A percentile compares a stretch with the other conserved stretches of the same genome.
phyloP scores from a whole-genome alignment of 805 yeast genomes.

The Starmerella apis region DNA sequence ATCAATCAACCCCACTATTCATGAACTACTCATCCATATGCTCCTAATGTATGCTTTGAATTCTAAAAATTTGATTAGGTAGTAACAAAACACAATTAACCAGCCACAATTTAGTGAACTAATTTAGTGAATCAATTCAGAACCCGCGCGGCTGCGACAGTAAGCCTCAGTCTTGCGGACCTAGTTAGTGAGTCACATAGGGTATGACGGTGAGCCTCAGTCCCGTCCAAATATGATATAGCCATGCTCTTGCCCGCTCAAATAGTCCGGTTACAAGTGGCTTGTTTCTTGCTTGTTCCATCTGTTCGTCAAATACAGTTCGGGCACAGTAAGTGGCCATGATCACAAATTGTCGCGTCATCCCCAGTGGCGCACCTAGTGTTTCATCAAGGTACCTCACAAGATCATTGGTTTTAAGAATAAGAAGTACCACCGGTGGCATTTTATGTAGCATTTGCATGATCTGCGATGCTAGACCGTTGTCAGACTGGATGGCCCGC shows the following conservation, averaged over 20 bases:
- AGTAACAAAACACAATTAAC: too few relatives aligned
- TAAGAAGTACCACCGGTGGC: slow-evolving; percentile 77
- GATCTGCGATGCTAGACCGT: slow-evolving; percentile 57
- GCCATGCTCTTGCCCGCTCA: slow-evolving; percentile 8
- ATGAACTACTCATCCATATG: too few relatives aligned
- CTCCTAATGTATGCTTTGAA: too few relatives aligned
- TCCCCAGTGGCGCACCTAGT: slow-evolving; percentile 71
- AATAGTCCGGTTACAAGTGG: not conserved
- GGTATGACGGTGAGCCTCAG: not conserved
- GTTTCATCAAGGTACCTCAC: slow-evolving; percentile 81
- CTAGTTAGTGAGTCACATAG: not conserved
- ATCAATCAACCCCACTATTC: too few relatives aligned
- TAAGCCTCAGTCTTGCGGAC: too few relatives aligned
- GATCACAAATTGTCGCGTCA: slow-evolving; percentile 75
- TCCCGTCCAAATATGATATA: slow-evolving; percentile 8
- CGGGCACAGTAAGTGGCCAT: slow-evolving; percentile 83
- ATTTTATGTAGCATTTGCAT: slow-evolving; percentile 68
- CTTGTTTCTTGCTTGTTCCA: slow-evolving; percentile 14
- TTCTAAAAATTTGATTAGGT: too few relatives aligned
- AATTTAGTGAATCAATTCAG: too few relatives aligned
- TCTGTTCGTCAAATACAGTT: slow-evolving; percentile 60
- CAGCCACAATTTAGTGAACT: too few relatives aligned
- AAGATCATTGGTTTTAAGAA: slow-evolving; percentile 86
- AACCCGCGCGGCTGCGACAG: too few relatives aligned
- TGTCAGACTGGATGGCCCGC: slow-evolving; percentile 42